phyloP scores from a whole-genome alignment of 2,329 filamentous ascomycete genomes.

The Pseudogymnoascus destructans region DNA sequence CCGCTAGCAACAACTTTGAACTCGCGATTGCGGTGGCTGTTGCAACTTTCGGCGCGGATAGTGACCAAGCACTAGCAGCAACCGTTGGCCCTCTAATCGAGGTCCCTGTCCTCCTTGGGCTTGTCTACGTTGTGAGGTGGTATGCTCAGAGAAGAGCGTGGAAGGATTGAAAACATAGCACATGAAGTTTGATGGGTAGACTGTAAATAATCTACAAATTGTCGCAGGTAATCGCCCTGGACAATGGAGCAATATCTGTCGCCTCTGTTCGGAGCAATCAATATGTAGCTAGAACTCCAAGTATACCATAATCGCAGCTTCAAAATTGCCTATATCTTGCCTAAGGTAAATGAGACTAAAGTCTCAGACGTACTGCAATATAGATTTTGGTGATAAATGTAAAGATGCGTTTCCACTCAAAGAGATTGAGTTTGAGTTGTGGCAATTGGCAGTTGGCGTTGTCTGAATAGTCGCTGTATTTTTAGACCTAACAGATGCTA shows the following conservation, averaged over 20 bases:
- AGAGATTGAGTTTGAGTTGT: no score
- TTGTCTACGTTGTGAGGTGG: slow-evolving; percentile 60
- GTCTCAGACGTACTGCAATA: no score
- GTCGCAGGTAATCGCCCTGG: background rate
- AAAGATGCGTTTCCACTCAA: no score
- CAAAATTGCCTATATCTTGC: no score
- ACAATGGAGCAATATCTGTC: background rate
- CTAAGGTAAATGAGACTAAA: no score
- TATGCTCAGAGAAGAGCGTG: slow-evolving; percentile 32
- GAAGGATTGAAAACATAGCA: background rate
- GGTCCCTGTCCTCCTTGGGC: slow-evolving; percentile 59
- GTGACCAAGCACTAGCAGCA: slow-evolving; percentile 63
- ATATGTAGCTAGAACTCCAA: background rate
- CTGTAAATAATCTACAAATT: background rate
- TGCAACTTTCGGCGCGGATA: slow-evolving; percentile 60
- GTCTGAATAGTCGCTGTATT: no score
- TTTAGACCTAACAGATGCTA: no score
- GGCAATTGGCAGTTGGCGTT: no score
- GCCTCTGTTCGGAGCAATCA: background rate
- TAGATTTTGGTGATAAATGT: no score
- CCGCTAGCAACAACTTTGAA: slow-evolving; percentile 88
- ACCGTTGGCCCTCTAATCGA: slow-evolving; percentile 75
- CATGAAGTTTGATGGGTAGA: background rate
- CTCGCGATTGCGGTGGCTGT: slow-evolving; percentile 79
- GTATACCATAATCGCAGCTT: background rate